These are phyloP conservation scores for Oryza brachyantha DNA, from an alignment of 176 grass and related monocot genomes.

Conservation along the genomic window DNA sequence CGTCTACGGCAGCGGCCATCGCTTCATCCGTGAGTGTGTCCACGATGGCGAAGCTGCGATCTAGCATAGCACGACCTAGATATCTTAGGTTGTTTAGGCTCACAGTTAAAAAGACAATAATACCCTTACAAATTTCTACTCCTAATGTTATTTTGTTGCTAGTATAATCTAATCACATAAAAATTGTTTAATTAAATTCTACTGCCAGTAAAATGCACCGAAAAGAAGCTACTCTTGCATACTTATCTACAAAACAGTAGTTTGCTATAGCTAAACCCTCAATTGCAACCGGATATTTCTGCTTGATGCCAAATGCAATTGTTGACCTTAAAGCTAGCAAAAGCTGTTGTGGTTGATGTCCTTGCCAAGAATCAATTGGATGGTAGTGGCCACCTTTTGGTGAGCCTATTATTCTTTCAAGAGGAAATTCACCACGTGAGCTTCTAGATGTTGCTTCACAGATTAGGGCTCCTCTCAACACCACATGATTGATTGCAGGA, in stretches of 20 bases:
- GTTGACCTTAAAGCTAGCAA: conserved; percentile 10
- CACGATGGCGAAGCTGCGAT: too few species aligned
- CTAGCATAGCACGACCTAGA: too few species aligned
- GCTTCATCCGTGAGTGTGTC: too few species aligned
- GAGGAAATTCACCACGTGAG: conserved; percentile 50
- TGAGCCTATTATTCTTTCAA: background rate
- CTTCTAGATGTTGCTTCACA: conserved; percentile 38
- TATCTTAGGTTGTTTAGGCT: too few species aligned
- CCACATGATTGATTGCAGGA: conserved; percentile 7
- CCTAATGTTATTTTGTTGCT: too few species aligned
- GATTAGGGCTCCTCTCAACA: background rate
- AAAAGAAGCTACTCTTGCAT: too few species aligned
- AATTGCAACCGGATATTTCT: conserved; percentile 10
- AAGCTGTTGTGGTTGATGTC: conserved; percentile 19
- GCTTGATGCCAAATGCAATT: conserved; percentile 7
- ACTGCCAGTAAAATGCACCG: too few species aligned
- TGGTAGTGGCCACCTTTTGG: conserved; percentile 27
- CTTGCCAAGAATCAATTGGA: conserved; percentile 31
- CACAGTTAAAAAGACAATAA: too few species aligned
- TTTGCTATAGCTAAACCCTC: background rate
- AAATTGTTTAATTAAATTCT: too few species aligned
- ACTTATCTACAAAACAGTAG: background rate
- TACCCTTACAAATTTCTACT: too few species aligned
- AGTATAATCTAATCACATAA: too few species aligned
- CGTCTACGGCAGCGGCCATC: too few species aligned